Percentiles rank a stretch among this genome's conserved stretches.
These are phyloP conservation scores for Trichoderma sp. DNA, from an alignment of 2,329 filamentous ascomycete species.

Conservation along the genomic window DNA sequence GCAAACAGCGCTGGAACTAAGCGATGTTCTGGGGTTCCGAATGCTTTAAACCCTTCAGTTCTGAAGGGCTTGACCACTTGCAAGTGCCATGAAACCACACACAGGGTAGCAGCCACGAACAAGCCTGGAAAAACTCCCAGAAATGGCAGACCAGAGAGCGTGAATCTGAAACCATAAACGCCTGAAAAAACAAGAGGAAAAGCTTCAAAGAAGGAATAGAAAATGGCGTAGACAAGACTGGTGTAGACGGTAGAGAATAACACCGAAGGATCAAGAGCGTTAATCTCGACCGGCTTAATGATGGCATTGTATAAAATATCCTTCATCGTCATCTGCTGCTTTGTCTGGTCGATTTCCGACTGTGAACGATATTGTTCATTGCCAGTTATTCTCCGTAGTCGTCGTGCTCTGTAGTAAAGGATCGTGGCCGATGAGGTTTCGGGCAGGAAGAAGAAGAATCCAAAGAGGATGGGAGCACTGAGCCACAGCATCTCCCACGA, in stretches of 20 bases:
- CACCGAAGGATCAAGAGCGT: neutral
- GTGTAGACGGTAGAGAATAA: neutral
- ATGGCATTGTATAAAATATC: neutral
- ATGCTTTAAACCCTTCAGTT: neutral
- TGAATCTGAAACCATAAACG: neutral
- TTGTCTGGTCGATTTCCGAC: neutral
- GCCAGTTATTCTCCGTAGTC: neutral
- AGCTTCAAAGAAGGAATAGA: conserved; percentile 7
- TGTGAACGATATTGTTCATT: neutral
- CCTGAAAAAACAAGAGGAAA: neutral
- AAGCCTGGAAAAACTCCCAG: neutral
- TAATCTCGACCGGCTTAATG: neutral
- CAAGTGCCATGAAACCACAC: neutral
- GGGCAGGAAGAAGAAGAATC: neutral
- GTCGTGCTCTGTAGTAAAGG: neutral
- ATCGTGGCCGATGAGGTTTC: neutral
- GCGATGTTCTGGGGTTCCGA: neutral
- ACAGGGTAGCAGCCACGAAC: neutral
- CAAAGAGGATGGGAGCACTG: neutral
- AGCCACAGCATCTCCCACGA: conserved; percentile 4
- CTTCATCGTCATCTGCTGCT: neutral
- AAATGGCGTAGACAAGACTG: neutral
- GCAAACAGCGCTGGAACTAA: neutral
- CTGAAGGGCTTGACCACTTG: neutral
- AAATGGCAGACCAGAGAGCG: neutral